Evolutionary conservation across 2,329 filamentous ascomycete genomes (phyloP).

Genomic region (Sphaceloma murrayae): DNA sequence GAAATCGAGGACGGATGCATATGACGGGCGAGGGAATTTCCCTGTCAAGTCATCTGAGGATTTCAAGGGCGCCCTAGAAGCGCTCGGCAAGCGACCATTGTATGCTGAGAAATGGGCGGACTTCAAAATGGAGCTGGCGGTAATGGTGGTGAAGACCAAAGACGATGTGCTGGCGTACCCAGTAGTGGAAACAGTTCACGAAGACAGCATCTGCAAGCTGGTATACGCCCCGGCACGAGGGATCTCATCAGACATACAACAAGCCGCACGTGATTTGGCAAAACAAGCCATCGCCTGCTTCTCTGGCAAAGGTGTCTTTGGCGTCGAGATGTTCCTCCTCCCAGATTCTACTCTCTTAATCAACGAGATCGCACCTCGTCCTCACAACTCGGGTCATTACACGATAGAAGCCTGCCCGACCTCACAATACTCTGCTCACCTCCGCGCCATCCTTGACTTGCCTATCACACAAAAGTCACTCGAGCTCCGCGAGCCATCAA

Average conservation of each 20-base stretch:
- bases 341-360: conserved; percentile 61
- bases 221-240: conserved; percentile 76
- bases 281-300: conserved; percentile 69
- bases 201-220: conserved; percentile 90
- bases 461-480: conserved; percentile 46
- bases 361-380: conserved; percentile 76
- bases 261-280: conserved; percentile 65
- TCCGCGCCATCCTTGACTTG: conserved; percentile 68
- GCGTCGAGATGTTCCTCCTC: conserved; percentile 90
- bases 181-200: conserved; percentile 86
- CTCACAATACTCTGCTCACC: conserved; percentile 86
- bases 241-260: conserved; percentile 51
- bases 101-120: conserved; percentile 87
- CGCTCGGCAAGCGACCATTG: conserved; percentile 58
- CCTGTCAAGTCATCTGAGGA: conserved; percentile 51
- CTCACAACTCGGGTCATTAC: conserved; percentile 90
- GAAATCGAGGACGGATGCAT: conserved; percentile 81
- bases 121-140: conserved; percentile 78
- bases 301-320: conserved; percentile 85
- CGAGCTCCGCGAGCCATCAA: conserved; percentile 50
- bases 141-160: conserved; percentile 89
- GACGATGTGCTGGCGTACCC: conserved; percentile 68
- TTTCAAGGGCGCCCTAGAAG: conserved; percentile 56
- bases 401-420: conserved; percentile 85
- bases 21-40: conserved; percentile 77